Evolutionary conservation across 1,284 basidiomycete species (phyloP).

Genomic region (Moesziomyces aphidis): DNA sequence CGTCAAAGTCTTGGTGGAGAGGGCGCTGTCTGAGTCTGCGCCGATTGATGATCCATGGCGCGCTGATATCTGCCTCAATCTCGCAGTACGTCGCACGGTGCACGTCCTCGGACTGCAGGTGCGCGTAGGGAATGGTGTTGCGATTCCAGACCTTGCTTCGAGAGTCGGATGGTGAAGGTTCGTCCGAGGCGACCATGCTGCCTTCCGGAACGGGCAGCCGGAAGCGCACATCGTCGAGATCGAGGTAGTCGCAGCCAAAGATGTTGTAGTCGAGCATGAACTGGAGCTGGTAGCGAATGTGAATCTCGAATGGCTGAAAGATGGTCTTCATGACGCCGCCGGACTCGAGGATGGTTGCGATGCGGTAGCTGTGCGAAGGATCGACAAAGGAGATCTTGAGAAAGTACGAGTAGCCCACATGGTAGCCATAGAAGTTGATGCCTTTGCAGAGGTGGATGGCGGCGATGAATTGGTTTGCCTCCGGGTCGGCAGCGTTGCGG

Average conservation of each 20-base stretch:
- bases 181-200: conserved; percentile 18
- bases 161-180: conserved; percentile 15
- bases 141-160: conserved; percentile 40
- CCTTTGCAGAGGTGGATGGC: conserved; percentile 88
- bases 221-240: conserved; percentile 73
- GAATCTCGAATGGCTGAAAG: conserved; percentile 79
- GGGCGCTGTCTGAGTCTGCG: conserved; percentile 76
- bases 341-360: conserved; percentile 58
- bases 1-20: conserved; percentile 76
- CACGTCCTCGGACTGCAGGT: conserved; percentile 38
- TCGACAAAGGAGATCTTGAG: conserved; percentile 86
- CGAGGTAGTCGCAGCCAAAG: conserved; percentile 91
- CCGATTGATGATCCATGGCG: conserved; percentile 88
- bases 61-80: conserved; percentile 85
- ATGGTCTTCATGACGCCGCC: conserved; percentile 72
- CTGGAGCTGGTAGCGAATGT: conserved; percentile 88
- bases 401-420: conserved; percentile 85
- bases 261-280: conserved; percentile 96
- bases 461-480: conserved; percentile 51
- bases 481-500: conserved; percentile 38
- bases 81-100: conserved; percentile 75
- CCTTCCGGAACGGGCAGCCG: conserved; percentile 70
- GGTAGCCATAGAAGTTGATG: conserved; percentile 95
- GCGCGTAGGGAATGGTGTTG: conserved; percentile 32
- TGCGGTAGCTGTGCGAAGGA: conserved; percentile 56